Evolutionary conservation across 2,329 filamentous ascomycete species (phyloP).

Genomic region (Talaromyces sp.): DNA sequence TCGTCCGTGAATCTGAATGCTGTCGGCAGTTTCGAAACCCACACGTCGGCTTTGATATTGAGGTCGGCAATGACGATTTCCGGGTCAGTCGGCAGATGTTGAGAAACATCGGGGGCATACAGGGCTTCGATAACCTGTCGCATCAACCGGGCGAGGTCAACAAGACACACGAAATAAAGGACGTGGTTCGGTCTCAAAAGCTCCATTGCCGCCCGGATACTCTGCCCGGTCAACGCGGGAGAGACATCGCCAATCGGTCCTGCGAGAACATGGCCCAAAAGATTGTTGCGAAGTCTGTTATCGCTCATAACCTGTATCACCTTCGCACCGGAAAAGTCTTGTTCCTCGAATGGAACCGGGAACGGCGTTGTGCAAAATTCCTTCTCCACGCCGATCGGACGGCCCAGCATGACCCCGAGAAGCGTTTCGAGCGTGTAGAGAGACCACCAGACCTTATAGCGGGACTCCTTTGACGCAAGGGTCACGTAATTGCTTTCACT

Average conservation of each 20-base stretch:
- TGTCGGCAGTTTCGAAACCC: constrained; percentile 34
- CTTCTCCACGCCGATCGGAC: constrained; percentile 33
- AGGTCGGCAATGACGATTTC: constrained; percentile 29
- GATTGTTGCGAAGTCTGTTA: constrained; percentile 26
- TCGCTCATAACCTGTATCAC: constrained; percentile 29
- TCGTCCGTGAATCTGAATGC: constrained; percentile 29
- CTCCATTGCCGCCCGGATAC: constrained; percentile 21
- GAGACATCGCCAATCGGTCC: constrained; percentile 12
- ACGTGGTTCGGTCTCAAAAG: constrained; percentile 31
- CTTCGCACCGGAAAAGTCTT: constrained; percentile 28
- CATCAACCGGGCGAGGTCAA: constrained; percentile 32
- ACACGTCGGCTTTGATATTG: constrained; percentile 31
- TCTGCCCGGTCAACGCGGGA: constrained; percentile 11
- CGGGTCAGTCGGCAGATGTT: constrained; percentile 32
- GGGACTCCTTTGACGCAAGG: constrained; percentile 35
- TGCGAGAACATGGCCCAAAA: constrained; percentile 20
- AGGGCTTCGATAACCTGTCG: constrained; percentile 32
- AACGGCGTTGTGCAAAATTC: constrained; percentile 39
- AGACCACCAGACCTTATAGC: constrained; percentile 43
- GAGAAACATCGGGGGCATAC: constrained; percentile 32
- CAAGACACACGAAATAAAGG: constrained; percentile 34
- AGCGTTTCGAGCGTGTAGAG: constrained; percentile 37
- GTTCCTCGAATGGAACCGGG: constrained; percentile 35
- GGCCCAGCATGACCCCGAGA: constrained; percentile 39
- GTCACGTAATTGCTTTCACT: constrained; percentile 33